These are phyloP conservation scores for Pascua sp. DNA, from an alignment of 1,284 basidiomycete species.

Conservation along the genomic window DNA sequence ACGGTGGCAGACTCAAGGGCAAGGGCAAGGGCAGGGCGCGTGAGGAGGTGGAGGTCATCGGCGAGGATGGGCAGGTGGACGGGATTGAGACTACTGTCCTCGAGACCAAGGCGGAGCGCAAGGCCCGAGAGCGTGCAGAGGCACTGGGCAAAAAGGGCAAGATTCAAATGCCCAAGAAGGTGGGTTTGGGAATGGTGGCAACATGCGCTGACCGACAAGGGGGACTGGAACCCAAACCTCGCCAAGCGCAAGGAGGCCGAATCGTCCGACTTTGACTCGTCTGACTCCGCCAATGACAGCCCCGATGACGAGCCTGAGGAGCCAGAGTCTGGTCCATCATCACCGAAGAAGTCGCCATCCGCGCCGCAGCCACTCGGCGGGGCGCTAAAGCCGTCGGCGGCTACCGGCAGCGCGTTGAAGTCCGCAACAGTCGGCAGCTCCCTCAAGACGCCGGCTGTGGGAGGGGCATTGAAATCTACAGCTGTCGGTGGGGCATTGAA, in stretches of 20 bases:
- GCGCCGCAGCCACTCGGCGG: background rate
- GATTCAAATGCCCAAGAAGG: conserved; percentile 34
- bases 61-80: conserved; percentile 51
- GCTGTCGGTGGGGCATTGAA: conserved; percentile 7
- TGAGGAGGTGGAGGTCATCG: conserved; percentile 63
- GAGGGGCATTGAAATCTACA: background rate
- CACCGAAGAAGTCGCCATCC: background rate
- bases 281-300: conserved; percentile 42
- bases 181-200: conserved; percentile 13
- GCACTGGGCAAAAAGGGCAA: conserved; percentile 15
- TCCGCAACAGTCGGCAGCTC: conserved; percentile 1
- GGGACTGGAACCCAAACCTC: conserved; percentile 42
- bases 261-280: conserved; percentile 47
- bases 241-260: conserved; percentile 12
- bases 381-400: background rate
- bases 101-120: conserved; percentile 31
- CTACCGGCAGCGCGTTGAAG: conserved; percentile 4
- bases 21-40: conserved; percentile 55
- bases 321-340: conserved; percentile 18
- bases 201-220: conserved; percentile 12
- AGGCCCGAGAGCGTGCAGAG: conserved; percentile 19
- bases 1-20: conserved; percentile 59
- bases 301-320: conserved; percentile 13
- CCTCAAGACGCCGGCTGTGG: conserved; percentile 1
- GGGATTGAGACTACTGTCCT: conserved; percentile 48